phyloP scores from a whole-genome alignment of 2,329 filamentous ascomycete genomes.

The Chrysosporium keratinophilum region DNA sequence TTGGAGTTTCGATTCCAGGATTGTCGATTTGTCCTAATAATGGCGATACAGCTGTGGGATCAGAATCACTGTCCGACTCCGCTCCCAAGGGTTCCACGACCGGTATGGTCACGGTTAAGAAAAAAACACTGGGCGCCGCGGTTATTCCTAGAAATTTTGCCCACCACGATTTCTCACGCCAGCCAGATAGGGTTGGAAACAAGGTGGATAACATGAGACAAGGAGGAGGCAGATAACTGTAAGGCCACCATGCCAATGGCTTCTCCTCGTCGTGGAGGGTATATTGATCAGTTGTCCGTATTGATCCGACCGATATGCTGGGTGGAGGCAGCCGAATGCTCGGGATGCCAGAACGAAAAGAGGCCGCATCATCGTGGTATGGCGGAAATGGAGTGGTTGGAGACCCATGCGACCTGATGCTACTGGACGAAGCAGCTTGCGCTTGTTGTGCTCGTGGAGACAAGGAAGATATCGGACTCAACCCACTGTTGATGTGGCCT shows the following conservation, averaged over 20 bases:
- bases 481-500: background rate
- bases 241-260: slow-evolving; percentile 68
- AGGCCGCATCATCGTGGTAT: slow-evolving; percentile 47
- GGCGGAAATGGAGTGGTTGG: slow-evolving; percentile 56
- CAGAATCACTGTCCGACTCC: slow-evolving; percentile 31
- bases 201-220: slow-evolving; percentile 61
- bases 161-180: slow-evolving; percentile 72
- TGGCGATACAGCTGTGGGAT: background rate
- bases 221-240: slow-evolving; percentile 60
- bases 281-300: slow-evolving; percentile 33
- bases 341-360: slow-evolving; percentile 39
- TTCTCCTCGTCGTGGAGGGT: slow-evolving; percentile 32
- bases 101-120: slow-evolving; percentile 80
- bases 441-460: slow-evolving; percentile 14
- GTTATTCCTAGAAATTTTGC: slow-evolving; percentile 71
- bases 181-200: slow-evolving; percentile 77
- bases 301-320: slow-evolving; percentile 40
- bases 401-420: background rate
- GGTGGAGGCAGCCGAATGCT: slow-evolving; percentile 49
- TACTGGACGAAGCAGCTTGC: background rate
- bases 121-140: slow-evolving; percentile 79
- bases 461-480: slow-evolving; percentile 23
- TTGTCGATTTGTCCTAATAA: slow-evolving; percentile 29
- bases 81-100: slow-evolving; percentile 64
- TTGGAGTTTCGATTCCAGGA: slow-evolving; percentile 17